phyloP scores from a whole-genome alignment of 2,329 filamentous ascomycete genomes.

The Exophiala sp. region DNA sequence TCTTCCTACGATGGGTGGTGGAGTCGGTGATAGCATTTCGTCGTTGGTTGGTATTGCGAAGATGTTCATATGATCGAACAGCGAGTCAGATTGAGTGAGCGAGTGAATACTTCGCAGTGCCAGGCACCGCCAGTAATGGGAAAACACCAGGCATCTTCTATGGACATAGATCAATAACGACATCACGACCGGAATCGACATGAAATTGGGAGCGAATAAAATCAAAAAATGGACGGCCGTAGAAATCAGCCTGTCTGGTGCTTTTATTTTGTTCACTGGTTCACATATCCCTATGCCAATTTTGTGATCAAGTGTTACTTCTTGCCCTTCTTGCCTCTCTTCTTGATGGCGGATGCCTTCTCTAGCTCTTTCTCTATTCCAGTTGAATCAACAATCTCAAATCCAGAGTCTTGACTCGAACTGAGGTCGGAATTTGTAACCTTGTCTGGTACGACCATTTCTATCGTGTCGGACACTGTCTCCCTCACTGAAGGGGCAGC shows the following conservation, averaged over 20 bases:
- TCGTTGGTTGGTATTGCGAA: conserved; percentile 50
- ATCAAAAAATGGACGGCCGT: background rate
- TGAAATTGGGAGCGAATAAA: background rate
- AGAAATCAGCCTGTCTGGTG: no score
- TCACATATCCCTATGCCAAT: background rate
- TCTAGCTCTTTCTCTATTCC: conserved; percentile 24
- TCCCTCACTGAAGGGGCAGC: conserved; percentile 1
- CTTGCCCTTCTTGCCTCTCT: conserved; percentile 27
- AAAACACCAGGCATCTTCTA: no score
- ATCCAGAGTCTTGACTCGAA: conserved; percentile 28
- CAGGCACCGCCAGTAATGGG: no score
- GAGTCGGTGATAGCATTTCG: conserved; percentile 45
- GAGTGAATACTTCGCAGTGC: background rate
- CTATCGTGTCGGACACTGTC: background rate
- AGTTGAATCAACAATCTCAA: conserved; percentile 28
- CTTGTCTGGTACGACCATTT: conserved; percentile 13
- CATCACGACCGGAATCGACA: background rate
- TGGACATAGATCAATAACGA: background rate
- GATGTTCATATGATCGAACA: conserved; percentile 46
- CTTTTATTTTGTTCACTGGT: background rate
- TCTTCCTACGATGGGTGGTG: conserved; percentile 29
- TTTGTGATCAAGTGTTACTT: conserved; percentile 6
- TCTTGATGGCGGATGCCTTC: conserved; percentile 20
- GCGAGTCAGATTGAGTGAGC: background rate
- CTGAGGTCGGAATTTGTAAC: conserved; percentile 15